These are phyloP conservation scores for Starmerella asiatica DNA, from an alignment of 805 yeast genomes.

Conservation along the genomic window DNA sequence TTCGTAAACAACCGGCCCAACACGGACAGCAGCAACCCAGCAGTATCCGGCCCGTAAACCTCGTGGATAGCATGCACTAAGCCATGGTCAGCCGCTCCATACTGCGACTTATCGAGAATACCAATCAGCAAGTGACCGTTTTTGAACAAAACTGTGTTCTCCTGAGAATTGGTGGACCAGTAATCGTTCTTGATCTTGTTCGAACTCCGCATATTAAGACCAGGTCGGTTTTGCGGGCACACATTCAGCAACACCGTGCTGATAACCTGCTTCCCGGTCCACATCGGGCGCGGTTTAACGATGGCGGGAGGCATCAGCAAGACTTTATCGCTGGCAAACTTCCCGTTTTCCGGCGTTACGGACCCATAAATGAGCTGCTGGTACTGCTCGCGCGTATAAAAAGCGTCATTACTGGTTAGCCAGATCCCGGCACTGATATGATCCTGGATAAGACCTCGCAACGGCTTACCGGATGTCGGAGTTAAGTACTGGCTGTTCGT, in stretches of 20 bases:
- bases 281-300: slow-evolving; percentile 57
- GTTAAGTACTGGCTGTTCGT: slow-evolving; percentile 96
- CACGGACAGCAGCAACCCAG: slow-evolving; percentile 83
- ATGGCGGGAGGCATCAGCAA: slow-evolving; percentile 82
- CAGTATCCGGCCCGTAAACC: slow-evolving; percentile 80
- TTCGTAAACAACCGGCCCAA: slow-evolving; percentile 90
- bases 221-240: slow-evolving; percentile 78
- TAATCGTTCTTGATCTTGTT: slow-evolving; percentile 89
- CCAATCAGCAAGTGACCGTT: slow-evolving; percentile 85
- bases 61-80: slow-evolving; percentile 92
- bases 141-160: slow-evolving; percentile 72
- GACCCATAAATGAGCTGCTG: slow-evolving; percentile 91
- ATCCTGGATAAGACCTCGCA: slow-evolving; percentile 97
- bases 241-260: slow-evolving; percentile 83
- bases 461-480: slow-evolving; percentile 96
- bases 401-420: slow-evolving; percentile 86
- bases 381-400: slow-evolving; percentile 80
- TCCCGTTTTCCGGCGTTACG: slow-evolving; percentile 95
- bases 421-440: slow-evolving; percentile 98
- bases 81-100: slow-evolving; percentile 96
- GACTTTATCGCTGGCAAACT: slow-evolving; percentile 46
- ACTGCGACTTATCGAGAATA: slow-evolving; percentile 92
- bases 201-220: slow-evolving; percentile 67
- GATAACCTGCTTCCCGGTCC: slow-evolving; percentile 89
- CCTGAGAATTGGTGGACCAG: slow-evolving; percentile 79